Evolutionary conservation across 441 rosid genomes (phyloP).

Genomic region (Hura crepitans): DNA sequence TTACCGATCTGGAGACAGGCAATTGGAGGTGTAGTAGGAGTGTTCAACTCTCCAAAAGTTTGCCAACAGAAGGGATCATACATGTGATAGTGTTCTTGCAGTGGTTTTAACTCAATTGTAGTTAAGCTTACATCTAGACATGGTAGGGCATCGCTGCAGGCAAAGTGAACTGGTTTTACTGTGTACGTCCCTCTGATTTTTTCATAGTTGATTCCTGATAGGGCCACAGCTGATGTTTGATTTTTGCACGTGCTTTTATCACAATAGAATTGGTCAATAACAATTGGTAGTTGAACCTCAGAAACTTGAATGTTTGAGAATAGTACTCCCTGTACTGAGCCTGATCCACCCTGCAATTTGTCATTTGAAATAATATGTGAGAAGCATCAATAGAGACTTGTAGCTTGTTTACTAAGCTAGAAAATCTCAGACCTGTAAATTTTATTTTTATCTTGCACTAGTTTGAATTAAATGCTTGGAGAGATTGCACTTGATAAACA

Average conservation of each 20-base stretch:
- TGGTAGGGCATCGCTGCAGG: constrained; percentile 86
- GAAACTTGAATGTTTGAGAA: constrained; percentile 93
- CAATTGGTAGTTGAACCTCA: constrained; percentile 80
- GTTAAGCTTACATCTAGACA: constrained; percentile 66
- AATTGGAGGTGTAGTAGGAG: constrained; percentile 74
- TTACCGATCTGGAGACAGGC: constrained; percentile 72
- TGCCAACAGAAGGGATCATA: constrained; percentile 82
- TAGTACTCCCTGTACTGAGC: constrained; percentile 70
- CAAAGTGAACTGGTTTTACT: constrained; percentile 71
- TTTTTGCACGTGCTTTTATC: constrained; percentile 71
- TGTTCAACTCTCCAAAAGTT: constrained; percentile 69
- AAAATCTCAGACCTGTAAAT: neutral
- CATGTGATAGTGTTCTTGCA: constrained; percentile 52
- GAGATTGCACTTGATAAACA: neutral
- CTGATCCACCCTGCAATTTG: constrained; percentile 79
- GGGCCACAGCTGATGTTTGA: constrained; percentile 81
- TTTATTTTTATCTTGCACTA: neutral
- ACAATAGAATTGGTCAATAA: constrained; percentile 91
- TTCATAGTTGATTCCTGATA: constrained; percentile 81
- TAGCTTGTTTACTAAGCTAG: constrained; percentile 10
- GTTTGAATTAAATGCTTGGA: constrained; percentile 1
- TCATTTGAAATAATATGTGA: constrained; percentile 19
- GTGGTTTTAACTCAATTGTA: constrained; percentile 58
- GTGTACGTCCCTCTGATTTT: constrained; percentile 85
- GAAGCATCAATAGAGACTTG: constrained; percentile 14